A percentile compares a stretch with the other conserved stretches of the same genome.
These are phyloP conservation scores for Chalaropsis thielavioides DNA, from an alignment of 2,329 filamentous ascomycete genomes.

Conservation along the genomic window DNA sequence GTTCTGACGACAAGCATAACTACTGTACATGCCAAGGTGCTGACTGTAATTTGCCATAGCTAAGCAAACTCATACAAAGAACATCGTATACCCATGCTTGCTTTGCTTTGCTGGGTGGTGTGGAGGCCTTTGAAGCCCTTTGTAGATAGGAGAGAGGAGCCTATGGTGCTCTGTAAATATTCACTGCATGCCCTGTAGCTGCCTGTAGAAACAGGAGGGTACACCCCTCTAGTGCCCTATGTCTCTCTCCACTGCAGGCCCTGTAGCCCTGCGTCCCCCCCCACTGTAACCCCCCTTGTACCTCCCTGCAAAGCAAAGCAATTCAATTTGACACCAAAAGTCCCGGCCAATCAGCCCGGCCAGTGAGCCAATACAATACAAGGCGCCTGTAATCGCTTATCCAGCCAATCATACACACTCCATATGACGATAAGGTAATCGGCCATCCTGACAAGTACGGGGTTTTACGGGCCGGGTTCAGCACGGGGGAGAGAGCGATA, in stretches of 20 bases:
- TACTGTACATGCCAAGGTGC: neutral
- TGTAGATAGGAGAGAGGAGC: too few relatives aligned
- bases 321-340: neutral
- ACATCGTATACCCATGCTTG: neutral
- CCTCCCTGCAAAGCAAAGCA: neutral
- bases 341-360: neutral
- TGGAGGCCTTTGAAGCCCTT: too few relatives aligned
- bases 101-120: neutral
- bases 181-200: neutral
- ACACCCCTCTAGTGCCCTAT: neutral
- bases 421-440: neutral
- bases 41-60: neutral
- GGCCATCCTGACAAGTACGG: neutral
- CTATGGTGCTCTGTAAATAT: too few relatives aligned
- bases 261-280: too few relatives aligned
- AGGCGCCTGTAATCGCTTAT: neutral
- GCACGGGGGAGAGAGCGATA: neutral
- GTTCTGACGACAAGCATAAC: too few relatives aligned
- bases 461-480: neutral
- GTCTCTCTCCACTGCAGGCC: too few relatives aligned
- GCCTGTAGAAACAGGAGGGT: neutral
- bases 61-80: neutral
- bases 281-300: neutral
- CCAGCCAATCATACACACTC: neutral
- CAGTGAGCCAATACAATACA: neutral